Evolutionary conservation across 2,329 filamentous ascomycete species (phyloP), one percentile per base, ranked within the genome.

Genomic region (Rhynchosporium secalis): DNA sequence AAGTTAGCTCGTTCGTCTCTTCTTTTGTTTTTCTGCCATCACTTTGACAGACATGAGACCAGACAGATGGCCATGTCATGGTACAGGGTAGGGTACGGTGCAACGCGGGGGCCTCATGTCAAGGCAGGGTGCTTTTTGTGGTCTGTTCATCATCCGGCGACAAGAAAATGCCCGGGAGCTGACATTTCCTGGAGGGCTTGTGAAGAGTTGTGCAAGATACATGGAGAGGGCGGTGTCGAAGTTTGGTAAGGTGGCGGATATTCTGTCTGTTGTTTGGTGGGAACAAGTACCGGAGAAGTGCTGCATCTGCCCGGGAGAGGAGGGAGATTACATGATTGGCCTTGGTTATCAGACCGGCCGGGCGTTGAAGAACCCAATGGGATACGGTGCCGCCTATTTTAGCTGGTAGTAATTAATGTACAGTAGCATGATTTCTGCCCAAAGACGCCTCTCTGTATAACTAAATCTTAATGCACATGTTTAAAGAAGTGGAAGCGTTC

Each of bases 211-310:
- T 52, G 33, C 49, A 52, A 38, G 31, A 38, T 43, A 2, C 4
- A 20, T 29, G 36, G 48, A n/a, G 38, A 33, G 38, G 33, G 49
- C 38, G 33, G 49, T 52, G 49, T 38, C n/a, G 20, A 52, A 52
- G 49, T 52, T 38, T 38, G 49, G 49, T 38, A 26, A n/a, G 15
- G 33, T 52, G 49, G 49, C 31, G 49, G 49, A 52, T 52, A 38
- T 12, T 31, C 38, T 31, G 33, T 26, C 49, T 52, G 49, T 33
- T 52, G 49, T 52, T 40, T n/a, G 31, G 12, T 15, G 5, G 49
- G 31, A 33, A n/a, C 49, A 38, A 52, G 33, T 52, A 33, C 49
- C 49, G 49, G 49, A 43, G 20, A 15, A 43, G 8, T 43, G 41
- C 6, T 36, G 48, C 20, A 51, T 51, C 31, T 51, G 31, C 31